These are phyloP conservation scores for Clavispora asparagi DNA, from an alignment of 805 yeast genomes.

Conservation along the genomic window DNA sequence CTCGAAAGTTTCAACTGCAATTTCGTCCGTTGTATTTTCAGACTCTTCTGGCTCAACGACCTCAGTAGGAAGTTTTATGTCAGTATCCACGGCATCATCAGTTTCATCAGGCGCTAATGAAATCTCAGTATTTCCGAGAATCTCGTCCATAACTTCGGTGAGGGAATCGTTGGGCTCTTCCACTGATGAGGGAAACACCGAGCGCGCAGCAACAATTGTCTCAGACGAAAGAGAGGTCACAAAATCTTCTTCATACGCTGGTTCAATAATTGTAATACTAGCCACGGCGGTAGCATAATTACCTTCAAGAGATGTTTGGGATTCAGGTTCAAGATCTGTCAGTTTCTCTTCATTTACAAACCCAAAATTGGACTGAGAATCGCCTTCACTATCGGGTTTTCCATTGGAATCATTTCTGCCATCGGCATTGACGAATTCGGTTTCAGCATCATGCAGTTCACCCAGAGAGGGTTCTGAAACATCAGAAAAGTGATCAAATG, in stretches of 20 bases:
- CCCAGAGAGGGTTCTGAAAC: too few relatives aligned
- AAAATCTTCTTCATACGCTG: background rate
- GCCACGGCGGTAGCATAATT: too few relatives aligned
- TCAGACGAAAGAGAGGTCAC: background rate
- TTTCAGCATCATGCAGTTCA: too few relatives aligned
- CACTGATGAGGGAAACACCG: background rate
- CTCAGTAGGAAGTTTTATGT: conserved; percentile 2
- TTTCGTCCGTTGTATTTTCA: background rate
- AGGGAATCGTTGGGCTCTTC: background rate
- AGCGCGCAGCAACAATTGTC: background rate
- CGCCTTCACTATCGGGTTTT: too few relatives aligned
- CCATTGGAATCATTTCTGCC: too few relatives aligned
- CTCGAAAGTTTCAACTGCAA: conserved; percentile 6
- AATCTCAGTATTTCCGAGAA: background rate
- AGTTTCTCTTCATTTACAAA: too few relatives aligned
- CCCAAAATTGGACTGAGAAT: too few relatives aligned
- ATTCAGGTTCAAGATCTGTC: too few relatives aligned
- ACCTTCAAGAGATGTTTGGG: too few relatives aligned
- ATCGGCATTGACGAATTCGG: too few relatives aligned
- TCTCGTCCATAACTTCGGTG: background rate
- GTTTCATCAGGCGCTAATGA: background rate
- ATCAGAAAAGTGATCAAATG: too few relatives aligned
- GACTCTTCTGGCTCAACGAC: conserved; percentile 9
- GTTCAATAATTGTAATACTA: background rate
- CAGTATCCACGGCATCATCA: background rate